These are phyloP conservation scores for Theobroma grandiflorum DNA, from an alignment of 441 rosid genomes.

Conservation along the genomic window DNA sequence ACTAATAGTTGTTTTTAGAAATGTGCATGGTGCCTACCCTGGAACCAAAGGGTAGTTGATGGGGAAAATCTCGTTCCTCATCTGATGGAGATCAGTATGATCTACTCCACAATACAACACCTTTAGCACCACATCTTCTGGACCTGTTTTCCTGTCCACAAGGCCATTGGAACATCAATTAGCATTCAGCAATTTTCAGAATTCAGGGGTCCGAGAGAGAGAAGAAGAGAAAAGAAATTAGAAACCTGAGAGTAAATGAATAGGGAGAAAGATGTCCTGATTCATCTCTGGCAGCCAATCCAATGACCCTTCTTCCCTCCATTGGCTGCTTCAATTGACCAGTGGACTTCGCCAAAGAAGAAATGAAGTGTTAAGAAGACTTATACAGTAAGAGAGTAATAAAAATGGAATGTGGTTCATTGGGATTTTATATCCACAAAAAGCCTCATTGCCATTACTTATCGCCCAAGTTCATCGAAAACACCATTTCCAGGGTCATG, in stretches of 20 bases:
- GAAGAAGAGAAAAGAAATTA: neutral
- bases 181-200: neutral
- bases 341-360: neutral
- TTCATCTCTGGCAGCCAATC: conserved; percentile 56
- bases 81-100: conserved; percentile 56
- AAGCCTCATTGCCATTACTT: neutral
- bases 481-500: neutral
- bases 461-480: neutral
- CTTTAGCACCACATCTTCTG: conserved; percentile 50
- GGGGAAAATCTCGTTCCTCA: conserved; percentile 37
- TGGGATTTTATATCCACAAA: neutral
- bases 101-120: conserved; percentile 56
- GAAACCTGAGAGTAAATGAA: conserved; percentile 44
- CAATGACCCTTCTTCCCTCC: conserved; percentile 43
- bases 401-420: neutral
- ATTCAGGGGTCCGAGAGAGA: neutral
- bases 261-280: conserved; percentile 51
- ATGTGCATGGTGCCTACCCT: conserved; percentile 36
- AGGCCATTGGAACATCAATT: conserved; percentile 5
- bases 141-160: conserved; percentile 46
- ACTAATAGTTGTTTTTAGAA: neutral
- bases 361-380: neutral
- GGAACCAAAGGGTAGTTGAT: conserved; percentile 55
- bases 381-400: neutral
- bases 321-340: conserved; percentile 22